Base-by-base conservation (phyloP, 805 yeast genomes). In the Candida berthetii region DNA sequence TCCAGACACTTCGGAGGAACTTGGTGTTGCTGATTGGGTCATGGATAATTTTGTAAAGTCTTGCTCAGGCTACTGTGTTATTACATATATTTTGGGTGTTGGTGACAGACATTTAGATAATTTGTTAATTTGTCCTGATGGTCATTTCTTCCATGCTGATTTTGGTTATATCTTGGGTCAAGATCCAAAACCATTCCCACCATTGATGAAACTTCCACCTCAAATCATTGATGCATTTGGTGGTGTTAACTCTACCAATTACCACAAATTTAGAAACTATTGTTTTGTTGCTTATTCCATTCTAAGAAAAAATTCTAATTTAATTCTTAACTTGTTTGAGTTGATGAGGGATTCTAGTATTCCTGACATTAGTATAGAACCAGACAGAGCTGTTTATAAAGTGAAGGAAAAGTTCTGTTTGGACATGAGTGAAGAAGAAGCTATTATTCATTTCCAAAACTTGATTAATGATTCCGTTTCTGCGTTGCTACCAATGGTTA, bases 221-320 rank as follows among this genome's bases (percentile, higher is more conserved):
- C 99, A 93, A 62, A 84, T 93, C 15, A 85, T 93, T 34, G 99
- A 93, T 49, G 98, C 97, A 0, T 93, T 93, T 88, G 99, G 99
- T 2, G 99, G 98, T 1, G 74, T 87, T 39, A 73, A 76, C 47
- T 88, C 91, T 39, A 85, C 83, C 35, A 90, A 91, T 59, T 93
- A 86, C 61, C 80, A 81, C 48, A 78, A 84, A 47, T 93, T 93
- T 65, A 77, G 95, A 54, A 86, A 87, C 60, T 90, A 90, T 63
- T 93, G 99, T 57, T 93, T 90, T 65, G 91, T 93, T 16, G 87
- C 96, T 0, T 93, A 88, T 58, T 85, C 93, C 9, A 91, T 95
- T 5, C 68, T 93, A 47, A 71, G 99, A 44, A 84, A 89, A 60
- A 87, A 88, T 52, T 85, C 96, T 28, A 90, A 89, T 43, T 74